A percentile compares a stretch with the other conserved stretches of the same genome.
These are phyloP conservation scores for Yamadazyma siamensis DNA, from an alignment of 1,139 yeast species.

Conservation along the genomic window DNA sequence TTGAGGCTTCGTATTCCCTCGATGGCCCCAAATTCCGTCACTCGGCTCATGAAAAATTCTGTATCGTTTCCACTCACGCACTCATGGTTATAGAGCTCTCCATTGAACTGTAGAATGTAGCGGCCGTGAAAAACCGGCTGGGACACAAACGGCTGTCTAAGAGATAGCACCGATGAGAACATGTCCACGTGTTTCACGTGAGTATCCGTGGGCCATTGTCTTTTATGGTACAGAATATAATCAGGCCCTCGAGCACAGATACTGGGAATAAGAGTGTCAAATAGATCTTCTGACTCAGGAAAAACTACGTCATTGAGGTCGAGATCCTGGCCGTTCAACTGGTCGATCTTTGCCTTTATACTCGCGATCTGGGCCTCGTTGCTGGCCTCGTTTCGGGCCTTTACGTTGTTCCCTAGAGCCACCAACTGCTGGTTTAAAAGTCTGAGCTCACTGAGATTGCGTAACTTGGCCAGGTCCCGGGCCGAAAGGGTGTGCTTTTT, in stretches of 20 bases:
- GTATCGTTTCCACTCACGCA: slow-evolving; percentile 41
- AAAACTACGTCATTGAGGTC: slow-evolving; percentile 5
- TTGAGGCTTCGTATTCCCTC: slow-evolving; percentile 38
- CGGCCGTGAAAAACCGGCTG: slow-evolving; percentile 54
- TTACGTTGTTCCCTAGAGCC: slow-evolving; percentile 29
- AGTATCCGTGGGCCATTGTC: slow-evolving; percentile 9
- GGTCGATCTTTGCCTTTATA: slow-evolving; percentile 16
- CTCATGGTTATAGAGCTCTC: slow-evolving; percentile 72
- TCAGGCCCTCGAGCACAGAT: slow-evolving; percentile 58
- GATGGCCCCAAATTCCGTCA: slow-evolving; percentile 24
- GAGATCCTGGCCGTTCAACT: slow-evolving; percentile 14
- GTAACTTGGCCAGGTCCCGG: slow-evolving; percentile 24
- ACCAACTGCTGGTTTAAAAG: slow-evolving; percentile 19
- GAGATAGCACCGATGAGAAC: slow-evolving; percentile 71
- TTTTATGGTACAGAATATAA: slow-evolving; percentile 20
- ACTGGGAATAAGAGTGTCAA: slow-evolving; percentile 34
- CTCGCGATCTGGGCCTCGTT: slow-evolving; percentile 12
- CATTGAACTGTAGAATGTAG: slow-evolving; percentile 68
- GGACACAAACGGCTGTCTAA: slow-evolving; percentile 69
- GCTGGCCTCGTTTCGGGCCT: slow-evolving; percentile 20
- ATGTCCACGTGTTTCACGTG: slow-evolving; percentile 20
- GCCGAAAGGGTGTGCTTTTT: slow-evolving; percentile 18
- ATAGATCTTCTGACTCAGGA: slow-evolving; percentile 6
- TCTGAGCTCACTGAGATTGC: slow-evolving; percentile 22
- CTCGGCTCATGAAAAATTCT: slow-evolving; percentile 13